Base-by-base conservation (phyloP, 768 basidiomycete genomes). In the Tylopilus intermedius region DNA sequence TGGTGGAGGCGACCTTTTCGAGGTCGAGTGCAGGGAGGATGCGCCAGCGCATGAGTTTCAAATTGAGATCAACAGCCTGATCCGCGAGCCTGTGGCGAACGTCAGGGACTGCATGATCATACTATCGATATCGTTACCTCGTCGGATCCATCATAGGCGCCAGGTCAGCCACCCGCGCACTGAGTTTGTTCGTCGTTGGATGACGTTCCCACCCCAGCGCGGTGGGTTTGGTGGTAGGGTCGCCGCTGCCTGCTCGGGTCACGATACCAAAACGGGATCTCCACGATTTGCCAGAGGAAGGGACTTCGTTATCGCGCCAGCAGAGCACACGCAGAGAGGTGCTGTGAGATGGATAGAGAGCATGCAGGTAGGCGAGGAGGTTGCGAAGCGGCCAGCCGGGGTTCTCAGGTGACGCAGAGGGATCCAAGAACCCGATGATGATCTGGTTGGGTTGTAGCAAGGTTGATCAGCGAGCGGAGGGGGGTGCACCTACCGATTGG, bases 181-280 rank as follows among this genome's bases (percentile, higher is more conserved):
- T 89, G 3, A 98, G 76, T 63, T 94, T 94, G 18, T 93, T 94
- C 13, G 65, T 63, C 81, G 80, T 18, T 75, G 78, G 67, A 51
- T 92, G 94, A 76, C 90, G 91, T 73, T 98, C 95, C 96, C 96
- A 99, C 6, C 95, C 96, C 0, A 95, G 87, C 0, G 91, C 88
- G 8, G 73, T 72, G 0, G 89, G 87, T 8, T 76, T 71, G 4
- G 53, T 32, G 42, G 44, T 33, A 33, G 60, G 41, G 0, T 63
- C 56, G 15, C 46, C 52, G 18, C 56, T 49, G 18, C 61, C 62
- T 44, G 62, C 46, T 47, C 50, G 32, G 8, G 62, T 50, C 2
- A 90, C 62, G 14, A 76, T 61, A 0, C 86, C 88, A 44, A 84
- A 74, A 26, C 82, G 80, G 56, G 84, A 86, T 67, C 78, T 85